Conservation (phyloP, 2,329 filamentous ascomycete genomes). For the Fusarium piperis region DNA sequence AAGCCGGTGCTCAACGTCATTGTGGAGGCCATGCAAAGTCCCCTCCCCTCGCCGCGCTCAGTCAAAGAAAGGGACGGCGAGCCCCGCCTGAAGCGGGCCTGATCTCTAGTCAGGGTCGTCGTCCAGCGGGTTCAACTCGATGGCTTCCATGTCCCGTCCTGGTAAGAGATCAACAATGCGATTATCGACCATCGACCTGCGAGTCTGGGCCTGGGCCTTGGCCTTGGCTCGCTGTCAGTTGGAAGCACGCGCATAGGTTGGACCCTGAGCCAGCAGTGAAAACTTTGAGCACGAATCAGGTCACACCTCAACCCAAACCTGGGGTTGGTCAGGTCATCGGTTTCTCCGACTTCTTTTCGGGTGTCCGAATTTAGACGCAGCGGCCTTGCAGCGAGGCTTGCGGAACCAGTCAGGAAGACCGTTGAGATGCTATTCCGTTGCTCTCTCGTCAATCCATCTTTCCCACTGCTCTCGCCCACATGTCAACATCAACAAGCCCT, state of each 20-base stretch:
- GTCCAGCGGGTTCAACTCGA: slow-evolving; percentile 22
- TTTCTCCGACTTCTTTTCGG: slow-evolving; percentile 30
- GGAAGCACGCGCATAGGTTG: neutral
- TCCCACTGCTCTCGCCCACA: neutral
- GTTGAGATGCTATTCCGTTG: neutral
- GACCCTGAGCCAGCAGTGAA: neutral
- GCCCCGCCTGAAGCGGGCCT: slow-evolving; percentile 37
- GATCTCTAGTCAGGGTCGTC: slow-evolving; percentile 37
- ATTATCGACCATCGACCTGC: neutral
- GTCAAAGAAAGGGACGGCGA: slow-evolving; percentile 28
- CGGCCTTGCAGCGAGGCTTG: slow-evolving; percentile 1
- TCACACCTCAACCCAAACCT: neutral
- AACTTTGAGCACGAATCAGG: neutral
- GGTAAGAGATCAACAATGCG: slow-evolving; percentile 5
- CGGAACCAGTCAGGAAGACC: neutral
- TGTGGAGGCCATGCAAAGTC: slow-evolving; percentile 27
- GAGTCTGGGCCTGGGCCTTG: slow-evolving; percentile 5
- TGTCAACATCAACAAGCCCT: slow-evolving; percentile 2
- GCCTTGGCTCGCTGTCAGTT: neutral
- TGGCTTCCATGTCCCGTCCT: slow-evolving; percentile 1
- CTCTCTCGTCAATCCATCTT: slow-evolving; percentile 20
- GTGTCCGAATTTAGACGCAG: slow-evolving; percentile 15
- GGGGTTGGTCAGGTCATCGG: slow-evolving; percentile 19
- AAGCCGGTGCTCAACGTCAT: slow-evolving; percentile 36
- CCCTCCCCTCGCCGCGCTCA: slow-evolving; percentile 11